Percentiles rank a stretch among this genome's conserved stretches.
Conservation (phyloP, 768 basidiomycete species). For the Saitozyma podzolica region DNA sequence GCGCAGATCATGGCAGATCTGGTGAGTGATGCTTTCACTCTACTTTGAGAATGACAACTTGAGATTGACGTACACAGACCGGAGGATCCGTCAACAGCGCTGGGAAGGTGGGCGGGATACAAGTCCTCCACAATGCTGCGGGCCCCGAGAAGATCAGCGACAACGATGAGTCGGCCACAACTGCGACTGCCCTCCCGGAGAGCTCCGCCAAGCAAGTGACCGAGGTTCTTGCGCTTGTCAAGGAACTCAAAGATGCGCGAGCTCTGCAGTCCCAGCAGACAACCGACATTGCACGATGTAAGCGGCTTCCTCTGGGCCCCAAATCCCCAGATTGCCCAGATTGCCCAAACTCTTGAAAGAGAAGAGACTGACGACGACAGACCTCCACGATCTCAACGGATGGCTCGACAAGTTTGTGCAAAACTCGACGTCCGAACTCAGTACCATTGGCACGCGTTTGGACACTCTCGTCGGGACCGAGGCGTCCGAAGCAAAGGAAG, state of each 20-base stretch:
- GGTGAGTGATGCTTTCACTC: constrained; percentile 20
- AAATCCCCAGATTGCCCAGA: not conserved
- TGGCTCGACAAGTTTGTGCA: constrained; percentile 84
- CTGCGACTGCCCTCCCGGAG: constrained; percentile 10
- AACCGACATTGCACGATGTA: constrained; percentile 51
- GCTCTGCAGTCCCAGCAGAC: constrained; percentile 49
- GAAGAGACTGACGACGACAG: constrained; percentile 14
- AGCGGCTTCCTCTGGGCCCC: constrained; percentile 9
- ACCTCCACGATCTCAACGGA: constrained; percentile 53
- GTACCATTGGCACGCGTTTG: constrained; percentile 63
- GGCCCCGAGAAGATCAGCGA: constrained; percentile 8
- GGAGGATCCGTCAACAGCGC: constrained; percentile 35
- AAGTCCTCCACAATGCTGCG: constrained; percentile 36
- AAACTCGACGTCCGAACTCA: constrained; percentile 71
- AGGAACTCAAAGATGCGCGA: constrained; percentile 44
- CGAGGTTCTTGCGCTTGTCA: constrained; percentile 42
- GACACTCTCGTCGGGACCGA: constrained; percentile 59
- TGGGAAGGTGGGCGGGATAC: constrained; percentile 30
- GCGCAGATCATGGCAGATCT: constrained; percentile 46
- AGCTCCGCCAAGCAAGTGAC: constrained; percentile 30
- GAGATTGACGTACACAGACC: constrained; percentile 21
- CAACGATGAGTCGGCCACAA: not conserved
- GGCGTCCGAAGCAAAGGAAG: constrained; percentile 6
- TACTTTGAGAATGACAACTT: not conserved
- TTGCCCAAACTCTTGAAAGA: too few species aligned